Base-by-base conservation (phyloP, 108 stramenopile genomes). In the Fragilariopsis cylindrus region DNA sequence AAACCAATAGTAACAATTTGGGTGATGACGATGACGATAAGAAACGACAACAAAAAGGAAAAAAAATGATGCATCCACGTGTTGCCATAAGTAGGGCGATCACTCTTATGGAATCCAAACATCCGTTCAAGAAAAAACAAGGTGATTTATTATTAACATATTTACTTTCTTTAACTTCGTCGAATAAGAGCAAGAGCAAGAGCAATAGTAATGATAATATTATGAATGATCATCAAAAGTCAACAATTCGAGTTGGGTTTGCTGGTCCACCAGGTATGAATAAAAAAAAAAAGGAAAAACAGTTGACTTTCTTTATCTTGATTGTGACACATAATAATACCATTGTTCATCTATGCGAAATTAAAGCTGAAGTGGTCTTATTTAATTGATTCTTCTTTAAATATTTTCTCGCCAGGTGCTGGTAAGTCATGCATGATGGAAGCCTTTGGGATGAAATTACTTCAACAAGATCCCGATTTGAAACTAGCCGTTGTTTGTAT, bases 401-500 rank as follows among this genome's bases (percentile, higher is more conserved):
- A 30, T 30, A 30, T 30, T 30, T 30, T 30, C 30, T 30, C 30
- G 30, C 30, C 30, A 30, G 73, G 76, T 4, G 76, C 80, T 16
- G 88, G 88, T 8, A 89, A 89, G 64, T 75, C 72, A 15, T 73
- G 76, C 21, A 65, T 90, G 42, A 84, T 93, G 18, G 94, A 95
- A 70, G 84, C 83, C 7, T 82, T 95, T 49, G 94, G 92, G 5
- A 79, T 80, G 66, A 75, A 90, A 50, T 64, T 95, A 18, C 69
- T 95, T 30, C 40, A 75, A 30, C 65, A 66, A 41, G 77, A 73
- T 60, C 57, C 77, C 57, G 30, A 71, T 7, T 12, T 48, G 15
- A 64, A 87, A 65, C 55, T 97, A 13, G 97, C 97, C 4, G 96
- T 97, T 3, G 89, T 98, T 57, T 89, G 94, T 55, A 83, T 97